Evolutionary conservation across 2,329 filamentous ascomycete species (phyloP).

Genomic region (Arthrobotrys entomopaga): DNA sequence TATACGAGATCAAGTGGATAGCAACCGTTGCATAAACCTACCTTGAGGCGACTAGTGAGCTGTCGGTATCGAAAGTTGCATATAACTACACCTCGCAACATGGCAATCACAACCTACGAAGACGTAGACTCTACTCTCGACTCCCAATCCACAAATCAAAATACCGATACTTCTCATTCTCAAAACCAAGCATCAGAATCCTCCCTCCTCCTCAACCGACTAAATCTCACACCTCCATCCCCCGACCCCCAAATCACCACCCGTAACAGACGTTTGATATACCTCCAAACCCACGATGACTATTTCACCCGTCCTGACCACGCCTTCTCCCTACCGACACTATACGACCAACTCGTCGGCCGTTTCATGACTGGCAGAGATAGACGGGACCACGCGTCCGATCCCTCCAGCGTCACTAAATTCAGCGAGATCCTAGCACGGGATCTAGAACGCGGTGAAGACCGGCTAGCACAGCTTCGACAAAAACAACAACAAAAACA

Average conservation of each 20-base stretch:
- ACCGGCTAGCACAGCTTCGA: constrained; percentile 27
- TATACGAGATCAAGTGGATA: no score
- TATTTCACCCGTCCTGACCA: constrained; percentile 46
- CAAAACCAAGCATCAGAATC: not conserved
- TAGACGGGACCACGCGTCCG: constrained; percentile 42
- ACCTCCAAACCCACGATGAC: constrained; percentile 47
- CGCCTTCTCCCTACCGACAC: constrained; percentile 47
- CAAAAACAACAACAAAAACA: constrained; percentile 7
- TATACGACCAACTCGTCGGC: constrained; percentile 49
- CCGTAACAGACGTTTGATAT: constrained; percentile 45
- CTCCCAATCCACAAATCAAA: not conserved
- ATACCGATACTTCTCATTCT: not conserved
- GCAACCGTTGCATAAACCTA: no score
- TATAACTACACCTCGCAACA: not conserved
- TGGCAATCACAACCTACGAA: constrained; percentile 35
- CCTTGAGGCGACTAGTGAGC: no score
- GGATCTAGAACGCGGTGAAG: constrained; percentile 45
- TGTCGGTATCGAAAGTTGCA: no score
- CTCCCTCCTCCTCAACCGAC: constrained; percentile 13
- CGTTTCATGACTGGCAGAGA: constrained; percentile 47
- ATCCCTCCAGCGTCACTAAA: constrained; percentile 34
- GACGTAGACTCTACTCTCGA: not conserved
- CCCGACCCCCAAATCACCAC: constrained; percentile 32
- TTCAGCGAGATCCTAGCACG: constrained; percentile 49
- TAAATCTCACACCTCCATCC: constrained; percentile 22